phyloP scores from a whole-genome alignment of 164 flowering plant genomes.

The Magnolia officinalis region DNA sequence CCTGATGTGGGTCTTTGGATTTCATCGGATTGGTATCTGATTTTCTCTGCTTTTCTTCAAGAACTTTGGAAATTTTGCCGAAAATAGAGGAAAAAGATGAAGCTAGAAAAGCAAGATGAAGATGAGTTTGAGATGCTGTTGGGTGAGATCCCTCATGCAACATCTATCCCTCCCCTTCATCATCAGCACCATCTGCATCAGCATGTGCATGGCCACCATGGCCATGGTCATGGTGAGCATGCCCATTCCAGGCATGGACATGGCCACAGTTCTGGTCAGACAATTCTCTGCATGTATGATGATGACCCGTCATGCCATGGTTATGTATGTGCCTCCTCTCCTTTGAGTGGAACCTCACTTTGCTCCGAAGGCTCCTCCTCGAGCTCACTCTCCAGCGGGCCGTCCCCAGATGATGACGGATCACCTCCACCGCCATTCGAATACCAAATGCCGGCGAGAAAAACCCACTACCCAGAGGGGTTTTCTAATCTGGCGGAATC shows the following conservation, averaged over 20 bases:
- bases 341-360: constrained; percentile 29
- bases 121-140: constrained; percentile 35
- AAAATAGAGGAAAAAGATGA: constrained; percentile 16
- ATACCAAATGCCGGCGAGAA: constrained; percentile 6
- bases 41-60: background rate
- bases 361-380: constrained; percentile 34
- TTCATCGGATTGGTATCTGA: background rate
- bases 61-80: too few species aligned
- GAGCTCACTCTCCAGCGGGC: constrained; percentile 8
- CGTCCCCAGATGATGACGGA: constrained; percentile 10
- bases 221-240: background rate
- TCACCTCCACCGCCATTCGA: constrained; percentile 20
- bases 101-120: constrained; percentile 20
- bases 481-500: constrained; percentile 17
- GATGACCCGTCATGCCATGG: constrained; percentile 13
- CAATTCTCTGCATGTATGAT: constrained; percentile 22
- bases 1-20: background rate
- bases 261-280: constrained; percentile 6
- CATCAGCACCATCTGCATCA: background rate
- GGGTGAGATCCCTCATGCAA: constrained; percentile 36
- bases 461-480: constrained; percentile 16
- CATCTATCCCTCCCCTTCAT: constrained; percentile 20
- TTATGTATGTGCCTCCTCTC: constrained; percentile 26
- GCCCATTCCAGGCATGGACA: constrained; percentile 15
- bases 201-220: constrained; percentile 8